Base-by-base conservation (phyloP, 2,329 filamentous ascomycete species). In the Neophaeococcomyces mojaviensis region DNA sequence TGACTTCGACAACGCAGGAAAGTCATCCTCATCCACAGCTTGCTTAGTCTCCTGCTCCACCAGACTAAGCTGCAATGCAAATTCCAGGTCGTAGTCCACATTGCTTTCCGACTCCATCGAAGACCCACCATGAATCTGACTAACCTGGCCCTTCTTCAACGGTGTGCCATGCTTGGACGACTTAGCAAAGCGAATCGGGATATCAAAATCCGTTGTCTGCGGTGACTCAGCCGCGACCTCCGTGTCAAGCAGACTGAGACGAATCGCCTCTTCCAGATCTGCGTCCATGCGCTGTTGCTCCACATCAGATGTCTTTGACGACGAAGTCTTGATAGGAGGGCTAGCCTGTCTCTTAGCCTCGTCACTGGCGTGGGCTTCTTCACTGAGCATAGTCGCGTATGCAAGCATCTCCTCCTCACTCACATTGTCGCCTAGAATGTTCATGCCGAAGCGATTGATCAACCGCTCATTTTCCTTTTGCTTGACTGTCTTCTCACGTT, bases 371-470 rank as follows among this genome's bases (percentile, higher is more conserved):
- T 74, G 67, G 6, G 71, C 66, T 56, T 83, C 79, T 58, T 82
- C 72, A 40, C 78, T 81, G 30, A 83, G 61, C 61, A 83, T 68
- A 12, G 74, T 72, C 6, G 79, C 79, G 59, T 82, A 82, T 2
- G 77, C 77, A 19, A 83, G 57, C 40, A 81, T 69, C 53, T 82
- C 77, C 44, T 82, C 79, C 54, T 83, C 78, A 47, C 66, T 75
- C 2, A 72, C 68, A 44, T 70, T 74, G 2, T 69, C 68, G 1
- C 72, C 76, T 2, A 82, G 64, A 8, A 96, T 67, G 28, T 88
- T 87, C 2, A 92, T 79, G 4, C 92, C 92, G 58, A 95, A 98
- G 30, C 90, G 80, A 24, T 79, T 81, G 30, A 79, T 83, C 20
- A 97, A 71, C 19, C 81, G 80, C 13, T 80, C 76, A 45, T 79